Evolutionary conservation across 768 basidiomycete genomes (phyloP), one percentile per base, ranked within the genome.

Genomic region (Dacryopinax primogenitus): DNA sequence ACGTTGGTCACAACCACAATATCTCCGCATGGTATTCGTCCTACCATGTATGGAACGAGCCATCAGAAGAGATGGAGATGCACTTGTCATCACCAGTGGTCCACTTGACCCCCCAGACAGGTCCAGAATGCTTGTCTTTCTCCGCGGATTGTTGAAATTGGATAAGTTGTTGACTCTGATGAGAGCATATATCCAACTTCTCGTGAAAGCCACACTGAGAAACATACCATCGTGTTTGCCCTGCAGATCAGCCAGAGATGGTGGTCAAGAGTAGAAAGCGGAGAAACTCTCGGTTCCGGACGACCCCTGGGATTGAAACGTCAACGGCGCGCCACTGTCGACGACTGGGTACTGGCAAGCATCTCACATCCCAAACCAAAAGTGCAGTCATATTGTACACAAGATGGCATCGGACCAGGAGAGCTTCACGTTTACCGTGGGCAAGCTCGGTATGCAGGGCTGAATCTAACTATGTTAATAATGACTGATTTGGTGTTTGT

Each of bases 381-480:
- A 47, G 11, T 47, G 45, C 23, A 23, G 13, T 47, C 9, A 21
- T 47, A 11, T 58, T 32, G 51, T 58, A 13, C 21, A 30, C 51
- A 58, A 58, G 11, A 58, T 58, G 51, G 51, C 51, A 9, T 23
- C 51, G 6, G 51, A 23, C 11, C 51, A 23, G 18, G 71, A 71
- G 16, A 69, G 68, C 61, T 90, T 89, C 72, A 92, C 83, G 18
- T 97, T 96, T 69, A 96, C 93, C 0, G 90, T 97, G 11, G 93
- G 93, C 64, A 97, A 97, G 79, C 86, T 96, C 61, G 92, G 92
- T 91, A 73, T 69, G 85, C 78, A 2, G 0, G 36, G 15, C 28
- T 44, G 45, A n/a, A 65, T 6, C 44, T 33, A 63, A 58, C 15
- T n/a, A 2, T 28, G 16, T 1, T 33, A 23, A 28, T 32, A 9